A percentile compares a stretch with the other conserved stretches of the same genome.
Evolutionary conservation across 768 basidiomycete species (phyloP).

Genomic region (Rhodotorula kratochvilovae): DNA sequence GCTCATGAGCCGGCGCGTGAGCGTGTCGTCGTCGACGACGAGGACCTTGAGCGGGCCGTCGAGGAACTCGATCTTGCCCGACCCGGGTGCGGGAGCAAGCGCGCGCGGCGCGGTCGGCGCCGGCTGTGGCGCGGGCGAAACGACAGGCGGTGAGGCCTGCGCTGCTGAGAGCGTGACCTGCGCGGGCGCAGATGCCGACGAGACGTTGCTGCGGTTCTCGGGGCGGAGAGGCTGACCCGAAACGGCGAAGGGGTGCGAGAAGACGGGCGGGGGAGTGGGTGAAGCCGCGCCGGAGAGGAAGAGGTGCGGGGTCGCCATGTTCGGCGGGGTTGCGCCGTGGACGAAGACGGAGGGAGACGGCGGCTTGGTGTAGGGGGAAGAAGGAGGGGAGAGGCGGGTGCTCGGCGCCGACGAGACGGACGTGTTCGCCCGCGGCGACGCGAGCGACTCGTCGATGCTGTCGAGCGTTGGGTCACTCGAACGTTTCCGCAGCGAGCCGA

Average conservation of each 20-base stretch:
- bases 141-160: neutral
- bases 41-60: slow-evolving; percentile 39
- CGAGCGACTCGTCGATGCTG: slow-evolving; percentile 24
- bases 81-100: neutral
- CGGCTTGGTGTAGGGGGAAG: neutral
- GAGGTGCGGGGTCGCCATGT: neutral
- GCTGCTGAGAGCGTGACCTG: slow-evolving; percentile 11
- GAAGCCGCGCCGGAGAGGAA: neutral
- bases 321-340: neutral
- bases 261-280: neutral
- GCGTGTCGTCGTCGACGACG: slow-evolving; percentile 56
- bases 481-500: slow-evolving; percentile 11
- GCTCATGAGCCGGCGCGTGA: slow-evolving; percentile 76
- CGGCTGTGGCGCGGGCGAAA: neutral
- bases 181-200: slow-evolving; percentile 22
- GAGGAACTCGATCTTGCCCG: slow-evolving; percentile 17
- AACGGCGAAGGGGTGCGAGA: slow-evolving; percentile 10
- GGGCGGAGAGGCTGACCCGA: slow-evolving; percentile 9
- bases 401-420: slow-evolving; percentile 11
- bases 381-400: neutral
- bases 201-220: slow-evolving; percentile 15
- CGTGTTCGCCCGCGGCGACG: slow-evolving; percentile 1
- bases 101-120: neutral
- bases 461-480: slow-evolving; percentile 10
- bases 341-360: neutral